Conservation (phyloP, 768 basidiomycete species). For the Coprinopsis cinerea region DNA sequence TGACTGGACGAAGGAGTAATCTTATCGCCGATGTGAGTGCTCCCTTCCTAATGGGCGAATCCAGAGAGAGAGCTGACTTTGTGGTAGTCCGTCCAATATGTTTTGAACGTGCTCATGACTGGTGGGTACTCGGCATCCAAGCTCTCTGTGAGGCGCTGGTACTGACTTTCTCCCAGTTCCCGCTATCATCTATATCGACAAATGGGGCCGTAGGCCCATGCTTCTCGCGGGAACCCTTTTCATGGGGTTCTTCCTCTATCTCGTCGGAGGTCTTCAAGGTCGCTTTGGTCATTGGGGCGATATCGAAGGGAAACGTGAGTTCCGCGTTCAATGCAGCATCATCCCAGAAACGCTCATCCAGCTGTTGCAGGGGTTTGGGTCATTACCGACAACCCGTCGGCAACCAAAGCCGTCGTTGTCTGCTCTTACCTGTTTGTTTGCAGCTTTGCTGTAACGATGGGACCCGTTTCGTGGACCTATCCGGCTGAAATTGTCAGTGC, state of each 20-base stretch:
- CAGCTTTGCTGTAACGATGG: slow-evolving; percentile 67
- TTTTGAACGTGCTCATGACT: slow-evolving; percentile 40
- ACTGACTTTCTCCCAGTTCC: slow-evolving; percentile 32
- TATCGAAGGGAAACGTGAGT: slow-evolving; percentile 31
- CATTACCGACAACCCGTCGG: slow-evolving; percentile 45
- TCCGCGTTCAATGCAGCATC: too few relatives aligned
- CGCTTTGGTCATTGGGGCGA: slow-evolving; percentile 58
- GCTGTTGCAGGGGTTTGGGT: slow-evolving; percentile 36
- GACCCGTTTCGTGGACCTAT: slow-evolving; percentile 73
- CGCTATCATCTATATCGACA: slow-evolving; percentile 62
- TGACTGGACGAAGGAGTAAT: slow-evolving; percentile 68
- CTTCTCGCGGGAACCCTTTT: slow-evolving; percentile 55
- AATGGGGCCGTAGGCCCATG: slow-evolving; percentile 77
- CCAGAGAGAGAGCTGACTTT: neutral
- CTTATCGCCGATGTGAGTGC: slow-evolving; percentile 54
- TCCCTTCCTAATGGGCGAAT: neutral
- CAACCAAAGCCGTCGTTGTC: slow-evolving; percentile 68
- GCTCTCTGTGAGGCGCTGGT: slow-evolving; percentile 29
- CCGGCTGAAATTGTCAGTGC: slow-evolving; percentile 52
- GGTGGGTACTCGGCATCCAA: slow-evolving; percentile 29
- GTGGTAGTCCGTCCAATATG: slow-evolving; percentile 57
- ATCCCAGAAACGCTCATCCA: neutral
- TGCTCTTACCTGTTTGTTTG: slow-evolving; percentile 69
- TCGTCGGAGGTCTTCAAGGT: slow-evolving; percentile 73
- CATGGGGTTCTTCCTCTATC: slow-evolving; percentile 75